These are phyloP conservation scores for Mycocentrospora acerina DNA, from an alignment of 2,329 filamentous ascomycete species.

Conservation along the genomic window DNA sequence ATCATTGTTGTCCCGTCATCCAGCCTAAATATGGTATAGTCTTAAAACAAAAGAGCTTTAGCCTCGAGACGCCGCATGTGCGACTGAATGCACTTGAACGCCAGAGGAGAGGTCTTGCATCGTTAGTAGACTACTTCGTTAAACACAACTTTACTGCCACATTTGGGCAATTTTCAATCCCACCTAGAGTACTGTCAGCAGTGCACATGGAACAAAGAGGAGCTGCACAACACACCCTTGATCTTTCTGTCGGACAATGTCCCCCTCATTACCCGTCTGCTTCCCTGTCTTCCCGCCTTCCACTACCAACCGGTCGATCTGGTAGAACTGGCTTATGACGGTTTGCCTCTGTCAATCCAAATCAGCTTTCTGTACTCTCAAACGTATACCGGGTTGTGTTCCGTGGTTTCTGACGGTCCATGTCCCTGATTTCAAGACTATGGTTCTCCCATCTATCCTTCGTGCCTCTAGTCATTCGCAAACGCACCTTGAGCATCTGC, in stretches of 20 bases:
- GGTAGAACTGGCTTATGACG: slow-evolving; percentile 90
- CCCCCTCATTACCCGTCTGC: slow-evolving; percentile 66
- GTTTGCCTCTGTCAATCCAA: slow-evolving; percentile 77
- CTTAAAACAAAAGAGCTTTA: neutral
- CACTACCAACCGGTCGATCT: slow-evolving; percentile 86
- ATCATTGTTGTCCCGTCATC: too few relatives aligned
- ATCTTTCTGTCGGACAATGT: slow-evolving; percentile 75
- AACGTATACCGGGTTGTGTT: neutral
- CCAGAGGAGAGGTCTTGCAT: too few relatives aligned
- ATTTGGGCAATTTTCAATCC: slow-evolving; percentile 14
- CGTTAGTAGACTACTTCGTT: too few relatives aligned
- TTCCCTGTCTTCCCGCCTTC: slow-evolving; percentile 82
- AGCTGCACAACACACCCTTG: slow-evolving; percentile 61
- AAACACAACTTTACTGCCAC: too few relatives aligned
- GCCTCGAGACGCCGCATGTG: neutral
- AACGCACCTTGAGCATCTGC: slow-evolving; percentile 84
- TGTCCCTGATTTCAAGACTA: neutral
- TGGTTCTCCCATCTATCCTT: neutral
- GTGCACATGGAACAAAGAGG: too few relatives aligned
- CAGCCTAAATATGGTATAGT: neutral
- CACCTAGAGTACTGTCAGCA: slow-evolving; percentile 20
- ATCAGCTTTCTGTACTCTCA: slow-evolving; percentile 39
- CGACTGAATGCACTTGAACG: neutral
- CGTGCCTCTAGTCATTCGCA: neutral
- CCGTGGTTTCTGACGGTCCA: neutral